Conservation (phyloP, 257 asterid species). For the Gynochthodes officinalis region DNA sequence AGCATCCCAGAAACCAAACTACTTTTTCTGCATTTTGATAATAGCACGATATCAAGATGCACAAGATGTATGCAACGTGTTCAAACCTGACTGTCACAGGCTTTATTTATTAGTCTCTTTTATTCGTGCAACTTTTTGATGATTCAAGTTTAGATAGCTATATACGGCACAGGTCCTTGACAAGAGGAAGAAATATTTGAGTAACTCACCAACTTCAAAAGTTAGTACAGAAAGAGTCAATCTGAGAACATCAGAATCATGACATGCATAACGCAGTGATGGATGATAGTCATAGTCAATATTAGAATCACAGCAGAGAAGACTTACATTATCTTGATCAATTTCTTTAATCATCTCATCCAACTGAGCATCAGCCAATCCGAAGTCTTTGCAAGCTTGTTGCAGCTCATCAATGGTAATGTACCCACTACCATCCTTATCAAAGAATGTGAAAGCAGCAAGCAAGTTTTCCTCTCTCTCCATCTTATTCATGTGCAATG, state of each 20-base stretch:
- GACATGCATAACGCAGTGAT: no score
- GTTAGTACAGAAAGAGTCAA: conserved; percentile 12
- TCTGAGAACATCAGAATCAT: neutral
- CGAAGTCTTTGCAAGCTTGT: conserved; percentile 84
- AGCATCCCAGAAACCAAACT: neutral
- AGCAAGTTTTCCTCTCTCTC: conserved; percentile 86
- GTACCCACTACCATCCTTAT: conserved; percentile 97
- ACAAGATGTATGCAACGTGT: neutral
- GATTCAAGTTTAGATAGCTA: no score
- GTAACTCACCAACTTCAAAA: neutral
- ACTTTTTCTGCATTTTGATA: neutral
- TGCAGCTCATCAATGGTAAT: conserved; percentile 92
- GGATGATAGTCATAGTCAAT: neutral
- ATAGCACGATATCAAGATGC: neutral
- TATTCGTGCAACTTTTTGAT: neutral
- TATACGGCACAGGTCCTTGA: neutral
- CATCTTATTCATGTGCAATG: conserved; percentile 88
- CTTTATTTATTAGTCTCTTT: neutral
- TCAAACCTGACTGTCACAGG: neutral
- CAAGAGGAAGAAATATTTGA: neutral
- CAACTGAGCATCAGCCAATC: conserved; percentile 60
- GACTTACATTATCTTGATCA: conserved; percentile 74
- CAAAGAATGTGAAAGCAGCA: conserved; percentile 94
- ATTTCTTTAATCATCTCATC: conserved; percentile 80
- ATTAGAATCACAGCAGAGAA: neutral